These are phyloP conservation scores for Camelina hispida DNA, from an alignment of 345 rosid genomes.

Conservation along the genomic window DNA sequence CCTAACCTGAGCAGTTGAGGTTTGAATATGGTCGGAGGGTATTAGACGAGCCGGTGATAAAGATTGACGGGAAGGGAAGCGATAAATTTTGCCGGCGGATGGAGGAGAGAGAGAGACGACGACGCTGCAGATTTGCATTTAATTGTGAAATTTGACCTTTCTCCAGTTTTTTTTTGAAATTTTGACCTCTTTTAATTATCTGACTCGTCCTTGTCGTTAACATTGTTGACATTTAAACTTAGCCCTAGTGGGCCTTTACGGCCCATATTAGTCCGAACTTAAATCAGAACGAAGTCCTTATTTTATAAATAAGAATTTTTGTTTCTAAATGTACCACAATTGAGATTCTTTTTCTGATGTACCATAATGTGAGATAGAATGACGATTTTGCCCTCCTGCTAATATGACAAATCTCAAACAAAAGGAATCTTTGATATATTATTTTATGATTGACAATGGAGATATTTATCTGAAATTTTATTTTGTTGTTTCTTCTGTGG, in stretches of 20 bases:
- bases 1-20: background rate
- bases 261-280: background rate
- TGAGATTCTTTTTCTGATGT: too few relatives aligned
- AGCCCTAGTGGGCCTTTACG: background rate
- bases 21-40: background rate
- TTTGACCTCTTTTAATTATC: background rate
- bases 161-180: constrained; percentile 11
- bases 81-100: constrained; percentile 23
- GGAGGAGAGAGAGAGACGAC: constrained; percentile 14
- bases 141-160: constrained; percentile 30
- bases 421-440: too few relatives aligned
- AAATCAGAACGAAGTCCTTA: too few relatives aligned
- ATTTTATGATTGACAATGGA: too few relatives aligned
- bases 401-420: too few relatives aligned
- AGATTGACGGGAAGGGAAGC: constrained; percentile 33
- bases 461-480: too few relatives aligned
- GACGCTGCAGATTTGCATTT: constrained; percentile 21
- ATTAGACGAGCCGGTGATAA: constrained; percentile 5
- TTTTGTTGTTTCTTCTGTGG: too few relatives aligned
- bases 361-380: too few relatives aligned
- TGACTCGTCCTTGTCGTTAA: too few relatives aligned
- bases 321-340: too few relatives aligned
- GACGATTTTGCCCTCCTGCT: too few relatives aligned
- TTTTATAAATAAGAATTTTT: too few relatives aligned
- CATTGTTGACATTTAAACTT: background rate